Evolutionary conservation across 306 rosid genomes (phyloP), one percentile per base, ranked within the genome.

Genomic region (Cucurbita maxima): DNA sequence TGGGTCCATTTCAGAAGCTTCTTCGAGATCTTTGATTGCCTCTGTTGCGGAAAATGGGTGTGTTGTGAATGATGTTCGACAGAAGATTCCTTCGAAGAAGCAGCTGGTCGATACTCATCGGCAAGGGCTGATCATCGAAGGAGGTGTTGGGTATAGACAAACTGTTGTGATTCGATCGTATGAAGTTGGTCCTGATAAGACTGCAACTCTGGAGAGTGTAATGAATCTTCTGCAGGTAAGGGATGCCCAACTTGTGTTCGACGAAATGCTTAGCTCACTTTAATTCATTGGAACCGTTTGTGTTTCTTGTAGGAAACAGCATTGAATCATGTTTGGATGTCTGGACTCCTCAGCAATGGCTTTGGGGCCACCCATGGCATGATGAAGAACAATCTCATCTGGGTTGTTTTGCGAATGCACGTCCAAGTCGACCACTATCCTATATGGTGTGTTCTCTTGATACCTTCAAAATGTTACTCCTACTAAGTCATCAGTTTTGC

Each of bases 321-420:
- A 60, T 66, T 94, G 51, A 90, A 89, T 79, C 97, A 89, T 82
- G 97, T 94, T 20, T 94, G 96, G 97, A 94, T 90, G 97, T 94
- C 97, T 45, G 96, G 97, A 36, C 77, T 94, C 22, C 89, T 94
- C 2, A 43, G 98, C 76, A 88, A 94, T 77, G 98, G 97, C 25
- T 94, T 94, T 87, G 98, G 98, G 8, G 97, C 98, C 51, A 90
- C 97, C 5, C 98, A 87, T 68, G 98, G 91, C 79, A 94, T 90
- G 98, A 84, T 81, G 80, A 90, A 68, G 80, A 84, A 89, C 69
- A 86, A 87, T 78, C 98, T 93, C 77, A 87, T 93, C 64, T 90
- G 98, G 98, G 97, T 93, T 71, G 97, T 93, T 57, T 86, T 96
- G 54, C 89, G 97, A 88, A 90, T 90, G 97, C 96, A 87, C 68